phyloP scores from a whole-genome alignment of 2,329 filamentous ascomycete species.

The Trichoderma arundinaceum region DNA sequence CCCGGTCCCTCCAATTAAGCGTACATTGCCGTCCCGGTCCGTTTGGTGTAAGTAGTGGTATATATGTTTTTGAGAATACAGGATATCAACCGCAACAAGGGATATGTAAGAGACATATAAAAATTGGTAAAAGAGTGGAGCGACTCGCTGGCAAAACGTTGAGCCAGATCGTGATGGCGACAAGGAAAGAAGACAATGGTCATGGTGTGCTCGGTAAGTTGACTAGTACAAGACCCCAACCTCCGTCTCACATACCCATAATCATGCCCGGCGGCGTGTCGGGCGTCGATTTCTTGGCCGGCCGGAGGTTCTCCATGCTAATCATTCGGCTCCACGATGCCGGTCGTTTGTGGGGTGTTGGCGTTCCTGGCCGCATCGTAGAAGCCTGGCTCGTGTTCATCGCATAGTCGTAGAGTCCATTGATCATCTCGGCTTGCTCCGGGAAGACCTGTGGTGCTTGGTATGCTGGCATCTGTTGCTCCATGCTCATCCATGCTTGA shows the following conservation, averaged over 20 bases:
- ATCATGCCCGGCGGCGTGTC: conserved; percentile 36
- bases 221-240: not conserved
- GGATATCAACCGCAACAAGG: conserved; percentile 25
- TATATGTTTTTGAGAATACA: conserved; percentile 19
- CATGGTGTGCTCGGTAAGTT: not conserved
- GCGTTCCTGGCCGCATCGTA: conserved; percentile 46
- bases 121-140: conserved; percentile 25
- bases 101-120: conserved; percentile 21
- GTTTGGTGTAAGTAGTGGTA: conserved; percentile 25
- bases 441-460: conserved; percentile 33
- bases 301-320: conserved; percentile 47
- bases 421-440: conserved; percentile 31
- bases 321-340: conserved; percentile 48
- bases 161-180: not conserved
- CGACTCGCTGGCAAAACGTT: conserved; percentile 17
- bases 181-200: conserved; percentile 7
- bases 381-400: conserved; percentile 38
- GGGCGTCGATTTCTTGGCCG: conserved; percentile 44
- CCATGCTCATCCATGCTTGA: conserved; percentile 37
- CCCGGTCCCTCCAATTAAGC: conserved; percentile 32
- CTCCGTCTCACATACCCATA: conserved; percentile 37
- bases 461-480: conserved; percentile 32
- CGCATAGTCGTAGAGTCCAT: conserved; percentile 38
- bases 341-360: conserved; percentile 48
- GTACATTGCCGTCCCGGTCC: conserved; percentile 33